These are phyloP conservation scores for Prunus yedoensis DNA, from an alignment of 331 rosid genomes.

Conservation along the genomic window DNA sequence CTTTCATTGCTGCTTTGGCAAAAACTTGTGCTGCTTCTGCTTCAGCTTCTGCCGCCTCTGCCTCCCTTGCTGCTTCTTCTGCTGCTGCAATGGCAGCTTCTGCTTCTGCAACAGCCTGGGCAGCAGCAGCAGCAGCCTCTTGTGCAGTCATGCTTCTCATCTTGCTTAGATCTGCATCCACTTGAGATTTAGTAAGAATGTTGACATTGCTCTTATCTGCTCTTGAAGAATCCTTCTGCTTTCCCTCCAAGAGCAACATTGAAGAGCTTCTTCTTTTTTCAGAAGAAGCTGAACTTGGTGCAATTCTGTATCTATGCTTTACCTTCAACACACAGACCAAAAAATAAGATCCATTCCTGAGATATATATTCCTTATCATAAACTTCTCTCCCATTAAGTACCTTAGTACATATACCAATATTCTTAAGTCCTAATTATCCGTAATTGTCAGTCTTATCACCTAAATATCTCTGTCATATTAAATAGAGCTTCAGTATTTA, in stretches of 20 bases:
- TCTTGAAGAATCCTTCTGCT: constrained; percentile 51
- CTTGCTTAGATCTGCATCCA: constrained; percentile 70
- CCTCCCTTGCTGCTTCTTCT: constrained; percentile 89
- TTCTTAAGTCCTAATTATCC: constrained; percentile 1
- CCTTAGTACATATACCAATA: neutral
- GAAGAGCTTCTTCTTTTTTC: constrained; percentile 68
- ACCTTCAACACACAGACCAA: constrained; percentile 45
- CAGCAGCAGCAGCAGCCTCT: constrained; percentile 88
- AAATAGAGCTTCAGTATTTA: constrained; percentile 15
- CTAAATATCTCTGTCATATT: constrained; percentile 3
- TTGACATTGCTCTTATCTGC: constrained; percentile 47
- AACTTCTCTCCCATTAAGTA: neutral
- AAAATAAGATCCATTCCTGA: constrained; percentile 20
- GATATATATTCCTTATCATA: constrained; percentile 11
- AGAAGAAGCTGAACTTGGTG: constrained; percentile 43
- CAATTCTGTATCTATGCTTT: constrained; percentile 72
- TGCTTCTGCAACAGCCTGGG: constrained; percentile 90
- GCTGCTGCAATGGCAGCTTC: constrained; percentile 92
- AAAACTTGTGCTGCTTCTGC: constrained; percentile 91
- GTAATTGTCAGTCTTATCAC: neutral
- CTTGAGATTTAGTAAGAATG: constrained; percentile 60
- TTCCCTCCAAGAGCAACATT: constrained; percentile 47
- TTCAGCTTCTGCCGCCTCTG: constrained; percentile 91
- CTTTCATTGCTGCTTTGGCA: constrained; percentile 89
- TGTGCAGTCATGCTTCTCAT: constrained; percentile 80